These are phyloP conservation scores for Alopecurus myosuroides DNA, from an alignment of 176 grass and related monocot genomes.

Conservation along the genomic window DNA sequence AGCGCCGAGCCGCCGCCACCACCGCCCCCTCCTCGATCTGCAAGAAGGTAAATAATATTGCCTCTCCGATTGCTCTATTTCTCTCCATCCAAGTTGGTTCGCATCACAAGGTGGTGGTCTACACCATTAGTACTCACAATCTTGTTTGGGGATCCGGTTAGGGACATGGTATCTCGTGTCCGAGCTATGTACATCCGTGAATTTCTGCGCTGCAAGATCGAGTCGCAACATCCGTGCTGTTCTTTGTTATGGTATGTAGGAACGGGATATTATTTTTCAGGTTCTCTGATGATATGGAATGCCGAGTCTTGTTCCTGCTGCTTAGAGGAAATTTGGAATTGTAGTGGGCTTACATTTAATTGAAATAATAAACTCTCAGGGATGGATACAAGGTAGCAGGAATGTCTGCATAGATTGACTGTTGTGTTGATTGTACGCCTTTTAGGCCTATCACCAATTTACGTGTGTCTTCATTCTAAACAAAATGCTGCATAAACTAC, in stretches of 20 bases:
- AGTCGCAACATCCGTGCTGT: not conserved
- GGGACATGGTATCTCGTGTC: not conserved
- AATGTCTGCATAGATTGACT: too few species aligned
- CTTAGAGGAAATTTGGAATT: too few species aligned
- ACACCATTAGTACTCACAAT: not conserved
- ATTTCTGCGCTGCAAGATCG: not conserved
- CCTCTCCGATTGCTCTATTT: not conserved
- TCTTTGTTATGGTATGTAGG: not conserved
- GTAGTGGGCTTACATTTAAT: too few species aligned
- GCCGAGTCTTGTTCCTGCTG: not conserved
- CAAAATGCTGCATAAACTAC: not conserved
- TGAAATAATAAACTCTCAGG: too few species aligned
- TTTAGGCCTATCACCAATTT: too few species aligned
- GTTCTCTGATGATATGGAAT: not conserved
- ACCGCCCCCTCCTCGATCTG: too few species aligned
- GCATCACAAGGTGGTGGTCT: not conserved
- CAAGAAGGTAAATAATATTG: conserved; percentile 50
- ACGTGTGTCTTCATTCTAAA: not conserved
- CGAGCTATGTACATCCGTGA: not conserved
- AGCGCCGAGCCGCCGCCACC: too few species aligned
- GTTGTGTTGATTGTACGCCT: too few species aligned
- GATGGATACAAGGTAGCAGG: too few species aligned
- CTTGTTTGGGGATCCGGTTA: not conserved
- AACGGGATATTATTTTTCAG: not conserved
- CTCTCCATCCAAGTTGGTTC: not conserved